These are phyloP conservation scores for Cyanophora paradoxa DNA, from an alignment of 78 protist genomes.

Conservation along the genomic window DNA sequence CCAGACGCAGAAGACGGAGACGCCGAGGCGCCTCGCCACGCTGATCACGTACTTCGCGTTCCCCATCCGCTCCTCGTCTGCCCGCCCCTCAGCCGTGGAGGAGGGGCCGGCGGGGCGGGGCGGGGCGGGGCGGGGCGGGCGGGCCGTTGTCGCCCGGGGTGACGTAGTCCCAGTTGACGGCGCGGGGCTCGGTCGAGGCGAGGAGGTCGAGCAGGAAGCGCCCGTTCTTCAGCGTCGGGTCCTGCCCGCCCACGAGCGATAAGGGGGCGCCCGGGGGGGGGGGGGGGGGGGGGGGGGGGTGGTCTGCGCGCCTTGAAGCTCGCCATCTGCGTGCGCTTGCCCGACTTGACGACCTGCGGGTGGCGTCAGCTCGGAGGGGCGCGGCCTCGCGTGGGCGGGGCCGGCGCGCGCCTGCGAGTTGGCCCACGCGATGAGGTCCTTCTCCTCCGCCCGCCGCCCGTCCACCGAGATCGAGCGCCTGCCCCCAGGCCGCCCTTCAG, in stretches of 20 bases:
- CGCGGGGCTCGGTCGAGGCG: slow-evolving; percentile 13
- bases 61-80: slow-evolving; percentile 49
- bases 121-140: no score
- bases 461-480: no score
- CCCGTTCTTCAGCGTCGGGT: background rate
- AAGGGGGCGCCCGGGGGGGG: no score
- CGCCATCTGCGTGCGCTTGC: background rate
- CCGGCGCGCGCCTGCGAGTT: background rate
- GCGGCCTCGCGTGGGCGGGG: background rate
- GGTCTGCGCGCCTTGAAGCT: no score
- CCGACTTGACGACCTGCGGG: background rate
- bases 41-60: slow-evolving; percentile 47
- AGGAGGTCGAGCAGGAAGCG: background rate
- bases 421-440: no score
- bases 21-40: slow-evolving; percentile 15
- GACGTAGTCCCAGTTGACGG: background rate
- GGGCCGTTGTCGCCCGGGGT: background rate
- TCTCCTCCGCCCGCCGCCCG: no score
- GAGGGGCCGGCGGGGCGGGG: no score
- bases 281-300: no score
- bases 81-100: no score
- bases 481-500: no score
- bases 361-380: background rate
- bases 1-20: slow-evolving; percentile 8
- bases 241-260: no score